Base-by-base conservation (phyloP, 495 filamentous ascomycete species). In the Penicillium coffeae region DNA sequence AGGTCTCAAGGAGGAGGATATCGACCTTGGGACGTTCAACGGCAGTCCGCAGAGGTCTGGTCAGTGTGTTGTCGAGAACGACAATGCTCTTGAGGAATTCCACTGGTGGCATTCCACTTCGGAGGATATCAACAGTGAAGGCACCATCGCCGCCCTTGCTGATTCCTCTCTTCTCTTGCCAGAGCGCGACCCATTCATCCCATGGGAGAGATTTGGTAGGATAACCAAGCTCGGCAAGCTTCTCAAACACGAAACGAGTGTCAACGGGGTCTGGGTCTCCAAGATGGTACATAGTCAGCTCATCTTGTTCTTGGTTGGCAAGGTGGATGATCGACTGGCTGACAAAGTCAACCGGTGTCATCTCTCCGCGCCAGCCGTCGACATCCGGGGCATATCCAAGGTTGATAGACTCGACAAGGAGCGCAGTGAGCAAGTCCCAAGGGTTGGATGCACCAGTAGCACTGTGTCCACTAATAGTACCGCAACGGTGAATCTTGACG, bases 311-410 rank as follows among this genome's bases (percentile, higher is more conserved):
- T 35, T 83, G 71, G 10, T 78, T 76, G 32, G 75, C 69, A 38
- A 86, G 75, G 33, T 81, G 74, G 22, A 84, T 58, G 47, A 87
- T 85, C 0, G 80, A 74, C 51, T 79, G 78, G 62, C 78, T 83
- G 45, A 86, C 79, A 45, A 85, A 85, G 62, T 87, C 83, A 2
- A 84, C 84, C 0, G 84, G 84, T 2, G 84, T 86, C 82, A 86
- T 86, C 64, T 87, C 84, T 0, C 81, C 81, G 21, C 79, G 76
- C 83, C 84, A 86, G 42, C 80, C 82, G 30, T 80, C 70, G 18
- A 86, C 78, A 44, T 84, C 76, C 0, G 83, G 83, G 3, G 74
- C 75, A 44, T 76, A 77, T 16, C 83, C 82, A 0, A 87, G 55
- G 21, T 78, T 75, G 27, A 86, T 74, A 7, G 83, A 86, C 54